phyloP scores from a whole-genome alignment of 2,329 filamentous ascomycete genomes.

The Aschersonia sp. region DNA sequence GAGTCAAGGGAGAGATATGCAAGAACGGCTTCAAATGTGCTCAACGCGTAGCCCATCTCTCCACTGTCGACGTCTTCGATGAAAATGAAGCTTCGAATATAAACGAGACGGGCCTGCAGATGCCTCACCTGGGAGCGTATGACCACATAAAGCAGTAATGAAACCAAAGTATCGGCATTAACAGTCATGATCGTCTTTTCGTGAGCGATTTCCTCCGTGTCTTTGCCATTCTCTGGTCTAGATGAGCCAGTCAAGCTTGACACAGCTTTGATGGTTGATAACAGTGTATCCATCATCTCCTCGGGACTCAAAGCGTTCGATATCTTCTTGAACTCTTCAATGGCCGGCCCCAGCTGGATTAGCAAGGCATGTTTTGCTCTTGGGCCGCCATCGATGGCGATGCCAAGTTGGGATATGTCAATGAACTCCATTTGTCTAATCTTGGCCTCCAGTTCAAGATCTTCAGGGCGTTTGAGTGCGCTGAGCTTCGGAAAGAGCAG shows the following conservation, averaged over 20 bases:
- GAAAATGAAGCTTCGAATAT: slow-evolving; percentile 95
- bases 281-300: slow-evolving; percentile 71
- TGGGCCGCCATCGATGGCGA: slow-evolving; percentile 65
- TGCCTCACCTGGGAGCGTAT: slow-evolving; percentile 81
- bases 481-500: slow-evolving; percentile 74
- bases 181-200: slow-evolving; percentile 46
- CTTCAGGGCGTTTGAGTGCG: slow-evolving; percentile 63
- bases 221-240: slow-evolving; percentile 19
- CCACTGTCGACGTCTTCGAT: slow-evolving; percentile 95
- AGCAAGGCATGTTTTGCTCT: slow-evolving; percentile 71
- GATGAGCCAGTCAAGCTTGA: slow-evolving; percentile 50
- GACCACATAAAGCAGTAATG: slow-evolving; percentile 77
- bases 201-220: slow-evolving; percentile 14
- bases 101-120: slow-evolving; percentile 76
- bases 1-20: slow-evolving; percentile 79
- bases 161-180: slow-evolving; percentile 86
- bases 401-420: slow-evolving; percentile 88
- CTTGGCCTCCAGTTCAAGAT: slow-evolving; percentile 75
- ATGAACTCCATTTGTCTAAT: slow-evolving; percentile 88
- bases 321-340: slow-evolving; percentile 84
- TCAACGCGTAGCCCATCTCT: slow-evolving; percentile 89
- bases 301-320: slow-evolving; percentile 63
- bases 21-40: slow-evolving; percentile 88
- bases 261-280: slow-evolving; percentile 71
- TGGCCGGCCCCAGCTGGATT: slow-evolving; percentile 58